Evolutionary conservation across 1,139 yeast species (phyloP).

Genomic region (Yamadazyma diospyri): DNA sequence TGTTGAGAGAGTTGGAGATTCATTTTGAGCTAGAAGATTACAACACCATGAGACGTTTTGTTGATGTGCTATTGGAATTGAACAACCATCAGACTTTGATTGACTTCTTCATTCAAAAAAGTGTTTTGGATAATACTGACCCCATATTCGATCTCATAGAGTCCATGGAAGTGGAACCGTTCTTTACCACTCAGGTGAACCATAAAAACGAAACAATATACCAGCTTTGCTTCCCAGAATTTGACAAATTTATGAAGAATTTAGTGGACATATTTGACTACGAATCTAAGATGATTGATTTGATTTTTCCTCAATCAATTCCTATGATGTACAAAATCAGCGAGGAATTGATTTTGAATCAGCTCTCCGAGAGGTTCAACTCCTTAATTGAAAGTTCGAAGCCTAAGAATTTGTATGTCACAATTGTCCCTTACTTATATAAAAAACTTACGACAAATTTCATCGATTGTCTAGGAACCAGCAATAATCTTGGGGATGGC

Average conservation of each 20-base stretch:
- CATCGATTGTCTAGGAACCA: constrained; percentile 22
- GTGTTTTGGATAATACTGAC: constrained; percentile 38
- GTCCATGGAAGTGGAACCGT: constrained; percentile 11
- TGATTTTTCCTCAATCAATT: constrained; percentile 36
- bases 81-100: constrained; percentile 44
- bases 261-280: constrained; percentile 34
- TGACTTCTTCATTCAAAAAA: constrained; percentile 45
- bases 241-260: constrained; percentile 23
- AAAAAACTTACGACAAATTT: constrained; percentile 24
- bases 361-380: constrained; percentile 34
- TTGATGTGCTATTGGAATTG: constrained; percentile 32
- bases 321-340: constrained; percentile 50
- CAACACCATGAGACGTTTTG: constrained; percentile 31
- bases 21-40: constrained; percentile 53
- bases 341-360: constrained; percentile 44
- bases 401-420: constrained; percentile 23
- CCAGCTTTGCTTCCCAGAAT: constrained; percentile 5
- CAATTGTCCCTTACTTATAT: constrained; percentile 33
- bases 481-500: constrained; percentile 33
- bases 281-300: constrained; percentile 34
- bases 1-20: constrained; percentile 65
- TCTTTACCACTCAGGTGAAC: constrained; percentile 13
- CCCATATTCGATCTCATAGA: constrained; percentile 28
- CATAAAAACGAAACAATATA: constrained; percentile 7
- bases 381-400: constrained; percentile 29